Base-by-base conservation (phyloP, 2,329 filamentous ascomycete genomes). In the Cucurbitaria berberidis region DNA sequence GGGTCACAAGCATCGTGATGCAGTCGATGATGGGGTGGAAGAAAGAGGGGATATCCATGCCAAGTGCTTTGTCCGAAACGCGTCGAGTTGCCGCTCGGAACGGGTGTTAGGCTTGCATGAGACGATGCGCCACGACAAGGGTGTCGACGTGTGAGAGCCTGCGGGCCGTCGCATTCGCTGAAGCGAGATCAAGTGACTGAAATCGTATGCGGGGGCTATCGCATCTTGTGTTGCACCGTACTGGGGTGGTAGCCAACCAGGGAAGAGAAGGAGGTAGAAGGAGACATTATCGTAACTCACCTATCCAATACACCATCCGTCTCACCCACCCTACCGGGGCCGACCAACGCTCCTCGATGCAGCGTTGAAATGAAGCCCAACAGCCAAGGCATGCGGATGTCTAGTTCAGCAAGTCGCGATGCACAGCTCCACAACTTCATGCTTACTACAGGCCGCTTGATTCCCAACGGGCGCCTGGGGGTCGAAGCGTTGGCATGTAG, bases 331-430 rank as follows among this genome's bases (percentile, higher is more conserved):
- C 78, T 84, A 67, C 91, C 90, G 60, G 90, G 90, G 21, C 92
- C 91, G 67, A 82, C 80, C 69, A 93, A 77, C 67, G 87, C 82
- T 63, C 86, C 82, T 81, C 89, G 88, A 77, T 95, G 91, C 63
- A 89, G 74, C 75, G 96, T 84, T 51, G 89, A 89, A 55, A 95
- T 74, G 63, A 85, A 79, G 70, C 91, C 91, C 70, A 82, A 83
- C 51, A 96, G 83, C 93, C 93, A 98, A 59, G 93, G 93, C 91
- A 96, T 96, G 75, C 91, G 89, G 61, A 80, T 76, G 63, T 88
- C 82, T 70, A 96, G 77, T 80, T 92, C 87, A 63, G 92, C 77
- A 58, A 96, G 76, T 73, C 86, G 87, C 57, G 86, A 87, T 51
- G 88, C 74, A 76, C 89, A 90, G 66, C 86, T 81, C 87, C 90